A percentile compares a stretch with the other conserved stretches of the same genome.
Evolutionary conservation across 2,329 filamentous ascomycete species (phyloP).

Genomic region (Pseudogymnoascus destructans): DNA sequence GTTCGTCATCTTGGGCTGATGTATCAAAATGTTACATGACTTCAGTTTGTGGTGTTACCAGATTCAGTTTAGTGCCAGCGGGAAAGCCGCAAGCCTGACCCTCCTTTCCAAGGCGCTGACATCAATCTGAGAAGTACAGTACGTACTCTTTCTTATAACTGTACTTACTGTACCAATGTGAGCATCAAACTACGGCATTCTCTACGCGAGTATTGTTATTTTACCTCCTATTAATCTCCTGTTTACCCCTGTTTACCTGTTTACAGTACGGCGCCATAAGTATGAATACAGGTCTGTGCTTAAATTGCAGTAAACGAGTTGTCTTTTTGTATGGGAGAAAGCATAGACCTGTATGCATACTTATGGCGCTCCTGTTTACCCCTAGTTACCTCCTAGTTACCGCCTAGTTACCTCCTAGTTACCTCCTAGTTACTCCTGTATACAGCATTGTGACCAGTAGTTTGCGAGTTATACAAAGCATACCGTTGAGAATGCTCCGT

Average conservation of each 20-base stretch:
- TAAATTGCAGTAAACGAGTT: too few relatives aligned
- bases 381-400: not conserved
- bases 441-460: not conserved
- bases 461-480: not conserved
- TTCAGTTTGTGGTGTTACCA: not conserved
- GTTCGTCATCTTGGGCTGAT: conserved; percentile 7
- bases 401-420: not conserved
- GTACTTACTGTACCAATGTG: not conserved
- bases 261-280: too few relatives aligned
- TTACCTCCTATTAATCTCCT: not conserved
- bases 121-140: conserved; percentile 2
- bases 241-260: too few relatives aligned
- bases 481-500: not conserved
- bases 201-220: not conserved
- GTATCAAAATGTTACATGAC: conserved; percentile 6
- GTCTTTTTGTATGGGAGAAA: too few relatives aligned
- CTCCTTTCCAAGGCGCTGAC: conserved; percentile 1
- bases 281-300: too few relatives aligned
- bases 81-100: not conserved
- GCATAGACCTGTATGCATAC: too few relatives aligned
- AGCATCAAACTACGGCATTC: not conserved
- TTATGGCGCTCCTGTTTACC: too few relatives aligned
- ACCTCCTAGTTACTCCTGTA: not conserved
- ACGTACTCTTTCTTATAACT: not conserved
- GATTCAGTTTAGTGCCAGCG: not conserved